Conservation (phyloP, 1,284 basidiomycete species). For the Ustilago bromivora region DNA sequence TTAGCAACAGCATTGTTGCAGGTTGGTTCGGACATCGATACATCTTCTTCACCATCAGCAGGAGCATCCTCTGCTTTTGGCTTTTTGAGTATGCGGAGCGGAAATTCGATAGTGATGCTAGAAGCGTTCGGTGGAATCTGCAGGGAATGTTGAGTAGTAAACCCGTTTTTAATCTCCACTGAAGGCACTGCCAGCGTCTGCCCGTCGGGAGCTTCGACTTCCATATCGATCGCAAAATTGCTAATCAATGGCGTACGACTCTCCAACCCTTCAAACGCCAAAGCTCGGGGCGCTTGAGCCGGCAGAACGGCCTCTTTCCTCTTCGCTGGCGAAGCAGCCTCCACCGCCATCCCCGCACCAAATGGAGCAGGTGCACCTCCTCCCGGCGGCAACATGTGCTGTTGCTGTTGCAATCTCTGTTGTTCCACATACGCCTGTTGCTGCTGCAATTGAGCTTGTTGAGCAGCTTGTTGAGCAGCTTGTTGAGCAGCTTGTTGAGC, state of each 20-base stretch:
- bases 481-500: slow-evolving; percentile 25
- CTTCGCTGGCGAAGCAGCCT: slow-evolving; percentile 28
- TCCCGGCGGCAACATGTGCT: slow-evolving; percentile 22
- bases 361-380: slow-evolving; percentile 13
- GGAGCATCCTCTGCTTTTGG: neutral
- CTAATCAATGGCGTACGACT: slow-evolving; percentile 30
- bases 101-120: slow-evolving; percentile 36
- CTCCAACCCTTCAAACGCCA: slow-evolving; percentile 35
- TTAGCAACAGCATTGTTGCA: neutral
- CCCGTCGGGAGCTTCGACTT: slow-evolving; percentile 37
- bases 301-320: slow-evolving; percentile 31
- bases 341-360: slow-evolving; percentile 11
- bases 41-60: slow-evolving; percentile 18
- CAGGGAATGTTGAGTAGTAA: slow-evolving; percentile 40
- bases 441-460: slow-evolving; percentile 22
- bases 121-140: slow-evolving; percentile 43
- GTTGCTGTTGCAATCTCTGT: slow-evolving; percentile 26
- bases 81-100: slow-evolving; percentile 28
- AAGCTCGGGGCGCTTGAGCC: slow-evolving; percentile 12
- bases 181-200: slow-evolving; percentile 14
- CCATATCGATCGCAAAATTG: slow-evolving; percentile 40
- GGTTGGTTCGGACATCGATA: slow-evolving; percentile 14
- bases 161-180: slow-evolving; percentile 37
- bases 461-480: slow-evolving; percentile 18
- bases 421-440: slow-evolving; percentile 32